These are phyloP conservation scores for Cryptomeria japonica DNA, from an alignment of 75 land plant species.

Conservation along the genomic window DNA sequence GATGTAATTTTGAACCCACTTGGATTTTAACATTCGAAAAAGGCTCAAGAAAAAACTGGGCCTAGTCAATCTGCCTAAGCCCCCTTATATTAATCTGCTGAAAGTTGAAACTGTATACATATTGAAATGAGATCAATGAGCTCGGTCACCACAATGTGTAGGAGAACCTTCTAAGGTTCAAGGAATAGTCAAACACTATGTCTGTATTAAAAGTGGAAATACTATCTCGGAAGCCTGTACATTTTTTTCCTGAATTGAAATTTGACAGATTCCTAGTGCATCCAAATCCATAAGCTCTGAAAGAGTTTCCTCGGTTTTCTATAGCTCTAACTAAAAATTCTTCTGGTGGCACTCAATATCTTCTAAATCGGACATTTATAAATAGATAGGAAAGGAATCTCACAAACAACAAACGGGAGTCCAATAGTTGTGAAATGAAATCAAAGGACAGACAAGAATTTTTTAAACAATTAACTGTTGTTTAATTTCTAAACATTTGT, in stretches of 20 bases:
- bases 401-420: neutral
- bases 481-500: neutral
- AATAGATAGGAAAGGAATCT: neutral
- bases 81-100: too few species aligned
- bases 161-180: neutral
- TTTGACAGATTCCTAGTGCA: neutral
- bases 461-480: neutral
- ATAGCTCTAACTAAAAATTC: neutral
- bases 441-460: neutral
- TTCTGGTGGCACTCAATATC: neutral
- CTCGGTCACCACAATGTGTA: neutral
- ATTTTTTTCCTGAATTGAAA: neutral
- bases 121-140: neutral
- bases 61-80: too few species aligned
- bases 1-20: too few species aligned
- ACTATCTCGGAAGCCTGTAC: neutral
- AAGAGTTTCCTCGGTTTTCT: neutral
- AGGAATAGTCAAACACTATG: neutral
- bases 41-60: too few species aligned
- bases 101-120: neutral
- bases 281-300: neutral
- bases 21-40: too few species aligned
- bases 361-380: neutral
- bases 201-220: neutral
- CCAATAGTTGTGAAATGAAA: neutral